Base-by-base conservation (phyloP, 371 early-diverging fungal genomes). In the Lichtheimia ramosa region DNA sequence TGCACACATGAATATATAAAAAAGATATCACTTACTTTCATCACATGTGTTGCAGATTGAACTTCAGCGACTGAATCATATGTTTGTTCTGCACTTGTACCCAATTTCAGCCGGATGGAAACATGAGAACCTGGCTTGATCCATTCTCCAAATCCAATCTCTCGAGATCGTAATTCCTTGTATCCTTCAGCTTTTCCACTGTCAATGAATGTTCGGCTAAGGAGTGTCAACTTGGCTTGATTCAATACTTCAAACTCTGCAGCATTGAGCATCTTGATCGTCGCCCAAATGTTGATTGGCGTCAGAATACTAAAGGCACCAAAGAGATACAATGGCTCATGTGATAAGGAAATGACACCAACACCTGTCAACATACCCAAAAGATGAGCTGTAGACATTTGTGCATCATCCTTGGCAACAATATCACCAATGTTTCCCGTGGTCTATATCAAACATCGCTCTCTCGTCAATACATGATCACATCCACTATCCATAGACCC, bases 391-490 rank as follows among this genome's bases (percentile, higher is more conserved):
- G 87, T 80, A 1, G 86, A 83, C 83, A 87, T 85, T 69, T 90
- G 90, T 39, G 85, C 79, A 56, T 90, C 90, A 63, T 88, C 88
- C 50, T 89, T 90, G 28, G 88, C 88, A 3, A 87, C 86, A 52
- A 90, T 78, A 65, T 88, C 88, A 41, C 88, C 88, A 55, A 88
- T 85, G 65, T 87, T 90, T 16, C 80, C 81, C 53, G 66, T 77
- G 13, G 74, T 77, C 81, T 82, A 48, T n/a, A 55, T 18, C 42
- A n/a, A 27, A 57, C 13, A 40, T 28, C 7, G 16, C 13, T 10
- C 24, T n/a, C 41, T 14, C 12, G 20, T 14, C 40, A 8, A 4
- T 40, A 43, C 12, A 13, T 12, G 21, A 43, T 5, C 2, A 8
- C 6, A 3, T 8, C 2, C 51, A 5, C 40, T 10, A 2, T 39